Base-by-base conservation (phyloP, 2,329 filamentous ascomycete species). In the Aspergillus puulaauensis region DNA sequence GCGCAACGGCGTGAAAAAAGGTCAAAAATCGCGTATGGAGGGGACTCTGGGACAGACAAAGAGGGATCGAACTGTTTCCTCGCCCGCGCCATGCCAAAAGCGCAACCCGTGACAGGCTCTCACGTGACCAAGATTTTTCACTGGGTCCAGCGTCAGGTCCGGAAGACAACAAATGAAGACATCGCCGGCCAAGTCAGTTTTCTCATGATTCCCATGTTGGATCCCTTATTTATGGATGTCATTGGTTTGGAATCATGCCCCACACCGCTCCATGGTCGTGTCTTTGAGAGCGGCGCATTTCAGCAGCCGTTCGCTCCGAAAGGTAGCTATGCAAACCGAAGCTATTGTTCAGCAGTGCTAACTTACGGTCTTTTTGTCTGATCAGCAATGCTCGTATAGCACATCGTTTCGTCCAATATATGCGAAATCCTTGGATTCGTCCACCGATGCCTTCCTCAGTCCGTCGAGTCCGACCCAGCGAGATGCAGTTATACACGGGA, bases 191-290 rank as follows among this genome's bases (percentile, higher is more conserved):
- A 44, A 44, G 27, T 21, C 27, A 17, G 31, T 40, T 52, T 31
- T 39, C 58, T 27, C 24, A 39, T 52, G 31, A 23, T 35, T 37
- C 35, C 40, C 9, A 44, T 19, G 45, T 47, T 21, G 47, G 65
- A 68, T 65, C 68, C 64, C 56, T 65, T 64, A 60, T 75, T 74
- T 68, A 76, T 76, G 73, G 73, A 76, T 76, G 73, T 76, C 73
- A 76, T 74, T 70, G 61, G 72, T 68, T 65, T 67, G 70, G 61
- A 73, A 70, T 70, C 67, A 74, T 74, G 72, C 65, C 60, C 67
- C 69, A 62, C 67, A 68, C 67, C 69, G 69, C 69, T 71, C 67
- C 68, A 68, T 72, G 68, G 66, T 69, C 63, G 63, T 65, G 60
- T 71, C 71, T 69, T 63, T 73, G 63, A 73, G 68, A 69, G 64